Percentiles rank a stretch among this genome's conserved stretches.
Conservation (phyloP, 2,329 filamentous ascomycete species). For the Exophiala dermatitidis region DNA sequence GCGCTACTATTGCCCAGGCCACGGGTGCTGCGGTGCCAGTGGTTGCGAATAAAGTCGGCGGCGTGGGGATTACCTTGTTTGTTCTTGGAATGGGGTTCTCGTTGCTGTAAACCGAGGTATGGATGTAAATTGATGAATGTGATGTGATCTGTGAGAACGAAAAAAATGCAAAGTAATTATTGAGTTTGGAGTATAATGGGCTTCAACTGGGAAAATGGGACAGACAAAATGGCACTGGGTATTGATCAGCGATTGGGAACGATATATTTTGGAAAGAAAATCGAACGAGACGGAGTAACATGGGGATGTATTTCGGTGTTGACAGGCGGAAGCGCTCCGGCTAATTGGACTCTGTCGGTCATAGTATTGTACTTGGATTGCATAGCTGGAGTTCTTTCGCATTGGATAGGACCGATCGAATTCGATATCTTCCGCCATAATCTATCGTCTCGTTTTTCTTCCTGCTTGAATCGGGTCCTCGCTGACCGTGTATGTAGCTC, state of each 20-base stretch:
- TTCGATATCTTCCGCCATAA: too few species aligned
- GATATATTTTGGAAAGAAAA: neutral
- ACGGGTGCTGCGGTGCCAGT: slow-evolving; percentile 32
- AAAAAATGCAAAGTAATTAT: neutral
- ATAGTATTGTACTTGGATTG: neutral
- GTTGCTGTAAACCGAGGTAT: neutral
- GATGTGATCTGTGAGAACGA: neutral
- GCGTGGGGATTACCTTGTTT: slow-evolving; percentile 39
- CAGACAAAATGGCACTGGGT: neutral
- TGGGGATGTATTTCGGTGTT: neutral
- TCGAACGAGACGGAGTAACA: neutral
- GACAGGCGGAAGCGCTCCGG: slow-evolving; percentile 9
- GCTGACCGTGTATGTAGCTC: too few species aligned
- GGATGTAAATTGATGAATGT: neutral
- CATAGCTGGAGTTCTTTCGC: too few species aligned
- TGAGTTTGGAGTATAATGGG: neutral
- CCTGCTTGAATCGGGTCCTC: too few species aligned
- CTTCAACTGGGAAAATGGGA: neutral
- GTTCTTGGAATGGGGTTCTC: slow-evolving; percentile 29
- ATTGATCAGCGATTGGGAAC: neutral
- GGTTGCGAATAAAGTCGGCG: slow-evolving; percentile 31
- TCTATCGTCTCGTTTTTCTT: too few species aligned
- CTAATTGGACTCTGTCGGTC: neutral
- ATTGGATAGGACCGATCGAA: too few species aligned
- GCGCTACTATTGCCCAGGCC: slow-evolving; percentile 30